Conservation (phyloP, 805 yeast genomes). For the Candida adriatica region DNA sequence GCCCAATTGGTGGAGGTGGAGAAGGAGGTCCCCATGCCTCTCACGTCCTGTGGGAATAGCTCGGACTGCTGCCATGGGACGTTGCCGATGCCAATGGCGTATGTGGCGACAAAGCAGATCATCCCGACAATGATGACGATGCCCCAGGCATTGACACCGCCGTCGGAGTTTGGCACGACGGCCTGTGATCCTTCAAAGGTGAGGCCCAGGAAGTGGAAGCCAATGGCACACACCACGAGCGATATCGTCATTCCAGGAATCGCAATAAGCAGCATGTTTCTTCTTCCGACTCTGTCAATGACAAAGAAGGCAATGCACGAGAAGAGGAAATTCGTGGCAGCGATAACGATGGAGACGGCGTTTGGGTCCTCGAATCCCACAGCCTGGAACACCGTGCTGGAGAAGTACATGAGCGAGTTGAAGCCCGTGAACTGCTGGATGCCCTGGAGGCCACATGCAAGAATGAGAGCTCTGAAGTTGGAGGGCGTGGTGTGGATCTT, state of each 20-base stretch:
- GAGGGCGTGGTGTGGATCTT: constrained; percentile 64
- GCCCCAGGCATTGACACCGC: constrained; percentile 71
- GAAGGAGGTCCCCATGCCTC: constrained; percentile 86
- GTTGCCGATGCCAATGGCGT: constrained; percentile 93
- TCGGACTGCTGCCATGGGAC: constrained; percentile 99
- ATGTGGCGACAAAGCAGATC: constrained; percentile 82
- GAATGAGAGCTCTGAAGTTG: constrained; percentile 80
- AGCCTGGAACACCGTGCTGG: constrained; percentile 85
- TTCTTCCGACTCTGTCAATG: constrained; percentile 84
- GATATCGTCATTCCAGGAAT: constrained; percentile 80
- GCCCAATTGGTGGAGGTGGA: constrained; percentile 95
- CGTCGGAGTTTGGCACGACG: constrained; percentile 27
- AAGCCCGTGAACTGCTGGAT: constrained; percentile 96
- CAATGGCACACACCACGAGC: constrained; percentile 75
- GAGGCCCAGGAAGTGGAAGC: constrained; percentile 79
- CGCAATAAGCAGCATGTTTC: constrained; percentile 71
- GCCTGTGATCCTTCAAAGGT: constrained; percentile 43
- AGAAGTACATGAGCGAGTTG: constrained; percentile 93
- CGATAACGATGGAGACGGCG: constrained; percentile 87
- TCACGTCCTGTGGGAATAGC: constrained; percentile 85
- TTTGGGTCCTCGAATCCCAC: constrained; percentile 86
- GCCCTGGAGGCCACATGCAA: constrained; percentile 92
- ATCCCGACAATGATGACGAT: constrained; percentile 77
- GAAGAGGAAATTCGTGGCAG: constrained; percentile 90
- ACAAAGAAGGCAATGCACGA: constrained; percentile 80